Conservation (phyloP, 768 basidiomycete species). For the Mycena capillaripes region DNA sequence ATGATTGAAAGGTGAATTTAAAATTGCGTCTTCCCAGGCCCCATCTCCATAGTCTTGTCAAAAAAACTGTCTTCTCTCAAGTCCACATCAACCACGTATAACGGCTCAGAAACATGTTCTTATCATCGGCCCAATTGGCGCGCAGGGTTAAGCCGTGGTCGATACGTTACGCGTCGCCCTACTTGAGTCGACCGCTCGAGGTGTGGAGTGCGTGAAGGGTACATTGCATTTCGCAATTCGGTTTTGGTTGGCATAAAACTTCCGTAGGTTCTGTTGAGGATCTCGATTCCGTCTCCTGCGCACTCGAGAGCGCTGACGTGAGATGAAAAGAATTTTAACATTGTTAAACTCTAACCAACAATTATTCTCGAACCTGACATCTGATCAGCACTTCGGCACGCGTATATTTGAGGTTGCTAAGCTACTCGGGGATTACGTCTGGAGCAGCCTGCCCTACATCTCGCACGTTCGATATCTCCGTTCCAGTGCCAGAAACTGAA, state of each 20-base stretch:
- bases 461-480: too few relatives aligned
- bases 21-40: background rate
- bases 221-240: background rate
- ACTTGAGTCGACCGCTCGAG: conserved; percentile 50
- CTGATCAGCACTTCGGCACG: conserved; percentile 48
- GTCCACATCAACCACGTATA: background rate
- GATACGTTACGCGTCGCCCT: conserved; percentile 56
- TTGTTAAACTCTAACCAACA: too few relatives aligned
- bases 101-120: conserved; percentile 51
- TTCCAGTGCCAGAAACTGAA: too few relatives aligned
- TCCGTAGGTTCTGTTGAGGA: conserved; percentile 53
- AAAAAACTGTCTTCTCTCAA: background rate
- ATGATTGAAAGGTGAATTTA: background rate
- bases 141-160: conserved; percentile 57
- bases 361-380: background rate
- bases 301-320: conserved; percentile 52
- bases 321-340: conserved; percentile 51
- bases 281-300: conserved; percentile 43
- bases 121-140: conserved; percentile 62
- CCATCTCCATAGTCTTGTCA: background rate
- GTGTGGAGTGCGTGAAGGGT: conserved; percentile 57
- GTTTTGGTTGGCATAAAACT: background rate
- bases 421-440: conserved; percentile 55
- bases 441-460: conserved; percentile 42
- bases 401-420: conserved; percentile 58